phyloP scores from a whole-genome alignment of 2,329 filamentous ascomycete genomes.

The Eutypa lata region DNA sequence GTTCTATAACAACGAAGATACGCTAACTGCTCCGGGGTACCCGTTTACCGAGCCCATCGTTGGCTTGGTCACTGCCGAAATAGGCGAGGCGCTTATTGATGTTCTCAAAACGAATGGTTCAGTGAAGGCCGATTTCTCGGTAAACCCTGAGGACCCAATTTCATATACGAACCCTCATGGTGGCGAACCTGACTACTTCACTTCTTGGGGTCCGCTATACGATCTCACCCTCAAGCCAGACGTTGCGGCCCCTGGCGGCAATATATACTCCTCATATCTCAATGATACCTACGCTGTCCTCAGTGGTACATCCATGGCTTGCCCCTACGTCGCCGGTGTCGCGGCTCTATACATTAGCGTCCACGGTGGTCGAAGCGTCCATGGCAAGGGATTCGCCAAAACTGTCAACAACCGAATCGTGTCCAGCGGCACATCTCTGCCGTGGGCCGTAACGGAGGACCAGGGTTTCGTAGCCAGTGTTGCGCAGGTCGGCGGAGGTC shows the following conservation, averaged over 20 bases:
- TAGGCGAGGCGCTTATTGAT: conserved; percentile 24
- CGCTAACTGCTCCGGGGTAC: conserved; percentile 11
- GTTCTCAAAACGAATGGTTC: conserved; percentile 21
- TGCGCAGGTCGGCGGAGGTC: conserved; percentile 37
- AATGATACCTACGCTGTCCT: conserved; percentile 32
- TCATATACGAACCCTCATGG: conserved; percentile 23
- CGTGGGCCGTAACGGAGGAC: conserved; percentile 23
- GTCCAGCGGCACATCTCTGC: conserved; percentile 25
- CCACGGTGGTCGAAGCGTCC: conserved; percentile 27
- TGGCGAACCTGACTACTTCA: conserved; percentile 35
- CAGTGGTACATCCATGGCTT: conserved; percentile 48
- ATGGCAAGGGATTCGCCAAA: conserved; percentile 29
- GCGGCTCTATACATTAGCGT: conserved; percentile 33
- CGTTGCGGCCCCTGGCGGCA: conserved; percentile 39
- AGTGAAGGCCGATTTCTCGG: conserved; percentile 29
- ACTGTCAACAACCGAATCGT: conserved; percentile 29
- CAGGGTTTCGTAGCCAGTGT: conserved; percentile 28
- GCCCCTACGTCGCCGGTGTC: conserved; percentile 42
- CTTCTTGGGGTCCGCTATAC: conserved; percentile 40
- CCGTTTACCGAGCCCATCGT: conserved; percentile 12
- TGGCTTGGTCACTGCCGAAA: conserved; percentile 17
- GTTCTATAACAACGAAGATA: conserved; percentile 26
- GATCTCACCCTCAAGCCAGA: conserved; percentile 43
- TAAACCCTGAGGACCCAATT: conserved; percentile 19
- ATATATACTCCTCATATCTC: conserved; percentile 44